Conservation (phyloP, 306 rosid genomes). For the Medicago arabica region DNA sequence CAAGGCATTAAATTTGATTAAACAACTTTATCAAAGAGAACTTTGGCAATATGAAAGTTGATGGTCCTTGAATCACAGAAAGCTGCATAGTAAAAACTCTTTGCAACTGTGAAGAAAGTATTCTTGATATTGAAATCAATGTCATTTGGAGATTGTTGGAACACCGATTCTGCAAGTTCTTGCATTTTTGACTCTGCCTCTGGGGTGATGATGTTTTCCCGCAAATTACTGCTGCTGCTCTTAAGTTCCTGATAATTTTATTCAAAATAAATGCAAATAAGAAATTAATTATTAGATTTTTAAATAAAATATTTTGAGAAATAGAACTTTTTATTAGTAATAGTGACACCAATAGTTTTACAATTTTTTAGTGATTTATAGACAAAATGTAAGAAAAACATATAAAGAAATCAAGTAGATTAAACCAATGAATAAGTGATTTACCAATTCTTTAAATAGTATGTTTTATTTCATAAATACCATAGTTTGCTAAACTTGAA, state of each 20-base stretch:
- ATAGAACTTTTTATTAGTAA: too few species aligned
- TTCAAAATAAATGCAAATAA: conserved; percentile 18
- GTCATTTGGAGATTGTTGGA: conserved; percentile 51
- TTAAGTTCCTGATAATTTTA: conserved; percentile 46
- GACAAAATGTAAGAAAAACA: too few species aligned
- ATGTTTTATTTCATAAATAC: too few species aligned
- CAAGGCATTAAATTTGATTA: conserved; percentile 34
- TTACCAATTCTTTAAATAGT: background rate
- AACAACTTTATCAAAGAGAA: conserved; percentile 75
- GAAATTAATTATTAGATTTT: background rate
- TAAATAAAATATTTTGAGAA: too few species aligned
- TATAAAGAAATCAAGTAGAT: background rate
- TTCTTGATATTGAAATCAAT: conserved; percentile 66
- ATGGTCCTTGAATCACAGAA: conserved; percentile 65
- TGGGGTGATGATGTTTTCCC: conserved; percentile 1
- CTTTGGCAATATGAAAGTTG: conserved; percentile 74
- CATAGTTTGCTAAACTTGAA: too few species aligned
- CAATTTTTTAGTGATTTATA: too few species aligned
- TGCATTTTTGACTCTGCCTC: conserved; percentile 79
- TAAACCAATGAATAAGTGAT: background rate
- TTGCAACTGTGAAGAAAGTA: conserved; percentile 68
- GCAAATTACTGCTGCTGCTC: conserved; percentile 27
- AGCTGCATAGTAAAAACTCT: conserved; percentile 74
- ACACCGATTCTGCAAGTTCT: conserved; percentile 68
- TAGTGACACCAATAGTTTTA: background rate